Percentiles rank a stretch among this genome's conserved stretches.
These are phyloP conservation scores for Calycina marina DNA, from an alignment of 2,329 filamentous ascomycete species.

Conservation along the genomic window DNA sequence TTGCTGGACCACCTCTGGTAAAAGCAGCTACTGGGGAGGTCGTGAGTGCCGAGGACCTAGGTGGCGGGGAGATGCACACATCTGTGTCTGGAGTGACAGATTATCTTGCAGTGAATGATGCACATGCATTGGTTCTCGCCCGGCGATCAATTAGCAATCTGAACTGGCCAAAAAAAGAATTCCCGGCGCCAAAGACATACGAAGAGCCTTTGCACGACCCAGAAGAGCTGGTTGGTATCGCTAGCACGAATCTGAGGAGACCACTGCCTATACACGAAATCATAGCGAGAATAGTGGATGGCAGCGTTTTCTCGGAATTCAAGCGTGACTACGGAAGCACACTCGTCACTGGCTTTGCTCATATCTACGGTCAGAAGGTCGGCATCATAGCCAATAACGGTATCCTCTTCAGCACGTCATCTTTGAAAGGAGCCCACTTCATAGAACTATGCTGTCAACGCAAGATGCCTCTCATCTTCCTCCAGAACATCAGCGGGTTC, in stretches of 20 bases:
- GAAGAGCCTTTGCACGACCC: conserved; percentile 69
- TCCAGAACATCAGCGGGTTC: conserved; percentile 96
- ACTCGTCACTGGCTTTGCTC: conserved; percentile 81
- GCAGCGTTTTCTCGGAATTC: conserved; percentile 82
- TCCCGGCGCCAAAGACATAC: conserved; percentile 31
- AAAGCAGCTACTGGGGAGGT: conserved; percentile 93
- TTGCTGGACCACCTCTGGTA: conserved; percentile 85
- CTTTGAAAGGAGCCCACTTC: conserved; percentile 91
- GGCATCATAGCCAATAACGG: conserved; percentile 95
- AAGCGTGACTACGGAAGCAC: conserved; percentile 83
- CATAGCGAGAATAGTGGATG: conserved; percentile 85
- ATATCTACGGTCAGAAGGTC: conserved; percentile 78
- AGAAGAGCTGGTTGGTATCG: conserved; percentile 67
- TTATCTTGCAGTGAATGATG: conserved; percentile 87
- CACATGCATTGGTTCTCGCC: conserved; percentile 77
- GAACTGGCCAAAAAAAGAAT: conserved; percentile 56
- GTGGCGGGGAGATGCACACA: conserved; percentile 79
- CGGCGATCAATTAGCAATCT: conserved; percentile 75
- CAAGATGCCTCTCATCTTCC: conserved; percentile 76
- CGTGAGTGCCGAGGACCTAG: conserved; percentile 79
- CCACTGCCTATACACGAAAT: conserved; percentile 79
- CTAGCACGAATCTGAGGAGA: conserved; percentile 75
- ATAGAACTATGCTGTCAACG: conserved; percentile 88
- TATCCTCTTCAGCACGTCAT: conserved; percentile 79
- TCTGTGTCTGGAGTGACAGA: conserved; percentile 88